Conservation (phyloP, 208 protist species). For the Acanthamoeba quina region DNA sequence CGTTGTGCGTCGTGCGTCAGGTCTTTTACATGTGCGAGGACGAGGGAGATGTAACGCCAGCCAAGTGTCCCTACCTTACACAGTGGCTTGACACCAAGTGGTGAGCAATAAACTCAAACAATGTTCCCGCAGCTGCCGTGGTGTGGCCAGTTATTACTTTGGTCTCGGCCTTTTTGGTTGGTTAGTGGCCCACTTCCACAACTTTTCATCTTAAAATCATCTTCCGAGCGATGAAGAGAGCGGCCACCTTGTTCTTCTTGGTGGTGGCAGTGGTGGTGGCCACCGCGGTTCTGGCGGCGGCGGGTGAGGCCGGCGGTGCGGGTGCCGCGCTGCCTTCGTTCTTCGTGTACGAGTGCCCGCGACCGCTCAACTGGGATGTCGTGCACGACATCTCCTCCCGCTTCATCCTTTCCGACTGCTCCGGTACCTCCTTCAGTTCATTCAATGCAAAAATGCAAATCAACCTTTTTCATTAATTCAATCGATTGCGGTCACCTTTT, state of each 20-base stretch:
- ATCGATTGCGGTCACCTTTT: not conserved
- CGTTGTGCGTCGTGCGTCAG: not conserved
- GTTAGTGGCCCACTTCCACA: no score
- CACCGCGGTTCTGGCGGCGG: not conserved
- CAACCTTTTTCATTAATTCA: not conserved
- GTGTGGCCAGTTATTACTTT: no score
- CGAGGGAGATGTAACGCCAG: constrained; percentile 81
- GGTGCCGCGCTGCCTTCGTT: not conserved
- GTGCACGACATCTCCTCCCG: not conserved
- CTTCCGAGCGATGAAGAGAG: no score
- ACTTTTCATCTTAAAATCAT: no score
- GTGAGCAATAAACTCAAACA: not conserved
- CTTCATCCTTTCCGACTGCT: constrained; percentile 16
- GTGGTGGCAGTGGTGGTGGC: not conserved
- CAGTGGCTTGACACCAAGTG: constrained; percentile 81
- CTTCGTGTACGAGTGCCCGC: not conserved
- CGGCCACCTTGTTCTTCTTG: not conserved
- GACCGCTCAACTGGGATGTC: not conserved
- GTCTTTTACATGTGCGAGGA: constrained; percentile 82
- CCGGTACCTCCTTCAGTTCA: not conserved
- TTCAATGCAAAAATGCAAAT: not conserved
- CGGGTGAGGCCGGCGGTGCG: not conserved
- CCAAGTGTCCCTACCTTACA: constrained; percentile 82
- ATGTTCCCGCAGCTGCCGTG: not conserved
- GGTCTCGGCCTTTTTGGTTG: no score